Base-by-base conservation (phyloP, 2,329 filamentous ascomycete species). In the Penicillium sp. region DNA sequence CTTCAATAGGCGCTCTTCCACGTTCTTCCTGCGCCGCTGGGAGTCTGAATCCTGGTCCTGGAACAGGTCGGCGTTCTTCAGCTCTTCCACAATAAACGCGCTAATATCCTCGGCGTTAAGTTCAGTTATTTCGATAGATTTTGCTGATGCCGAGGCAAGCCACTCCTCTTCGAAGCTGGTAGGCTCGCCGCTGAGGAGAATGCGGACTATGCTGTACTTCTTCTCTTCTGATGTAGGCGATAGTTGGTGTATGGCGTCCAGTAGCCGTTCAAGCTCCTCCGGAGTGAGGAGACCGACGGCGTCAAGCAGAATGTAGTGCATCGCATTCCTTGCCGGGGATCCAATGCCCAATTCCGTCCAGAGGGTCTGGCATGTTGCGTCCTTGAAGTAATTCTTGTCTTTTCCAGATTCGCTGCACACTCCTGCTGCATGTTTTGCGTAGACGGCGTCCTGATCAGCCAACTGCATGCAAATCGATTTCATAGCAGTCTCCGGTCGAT, bases 221-320 rank as follows among this genome's bases (percentile, higher is more conserved):
- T 30, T 26, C 5, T 44, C 23, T 17, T 53, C 48, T 7, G 13
- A 19, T 11, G 21, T 4, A 35, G 21, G 45, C 5, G 19, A 23
- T 6, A 5, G 7, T 15, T 53, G 48, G 17, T 52, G 31, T 13
- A 55, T 56, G 4, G 51, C 45, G 11, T 41, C n/a, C 17, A 51
- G 3, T 5, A 60, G 46, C 7, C 58, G 51, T 9, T 21, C 45
- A n/a, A 17, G 30, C 45, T 60, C 58, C 7, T 19, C 30, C 17
- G 45, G 15, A 5, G 8, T 44, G 17, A 60, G 52, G 3, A 31
- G 21, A 26, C 51, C 41, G 9, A 60, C 45, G 3, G 58, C 51
- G 45, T 60, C 58, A 5, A 60, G 31, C 5, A 60, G 45, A 23
- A 60, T 50, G 17, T 56, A 60, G 45, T 60, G 58, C 13, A 23